These are phyloP conservation scores for Pisolithus microcarpus DNA, from an alignment of 768 basidiomycete species.

Conservation along the genomic window DNA sequence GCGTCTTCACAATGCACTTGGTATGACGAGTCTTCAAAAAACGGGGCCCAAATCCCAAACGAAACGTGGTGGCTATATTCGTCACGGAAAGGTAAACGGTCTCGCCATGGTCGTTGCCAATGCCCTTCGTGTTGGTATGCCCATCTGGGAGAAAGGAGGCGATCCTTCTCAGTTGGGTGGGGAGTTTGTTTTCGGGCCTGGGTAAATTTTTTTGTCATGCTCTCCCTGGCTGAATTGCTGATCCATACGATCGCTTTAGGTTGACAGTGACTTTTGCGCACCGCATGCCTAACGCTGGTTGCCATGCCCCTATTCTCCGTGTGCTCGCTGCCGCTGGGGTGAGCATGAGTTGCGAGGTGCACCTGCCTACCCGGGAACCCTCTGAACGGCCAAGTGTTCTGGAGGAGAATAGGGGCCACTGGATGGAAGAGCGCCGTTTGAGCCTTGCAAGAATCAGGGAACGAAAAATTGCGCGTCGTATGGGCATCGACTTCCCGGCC, in stretches of 20 bases:
- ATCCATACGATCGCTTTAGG: conserved; percentile 28
- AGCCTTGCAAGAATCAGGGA: conserved; percentile 27
- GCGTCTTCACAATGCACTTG: conserved; percentile 62
- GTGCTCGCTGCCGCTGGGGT: conserved; percentile 61
- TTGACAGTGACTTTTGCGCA: conserved; percentile 68
- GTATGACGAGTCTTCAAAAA: conserved; percentile 53
- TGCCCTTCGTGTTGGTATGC: conserved; percentile 69
- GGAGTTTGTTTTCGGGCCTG: conserved; percentile 73
- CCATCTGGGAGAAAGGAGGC: conserved; percentile 74
- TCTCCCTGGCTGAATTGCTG: not conserved
- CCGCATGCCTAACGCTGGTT: conserved; percentile 72
- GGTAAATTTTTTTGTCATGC: conserved; percentile 40
- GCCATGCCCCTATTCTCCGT: conserved; percentile 65
- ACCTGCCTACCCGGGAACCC: conserved; percentile 3
- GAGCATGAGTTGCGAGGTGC: conserved; percentile 19
- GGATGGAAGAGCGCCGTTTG: conserved; percentile 30
- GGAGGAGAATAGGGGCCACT: conserved; percentile 24
- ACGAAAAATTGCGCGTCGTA: conserved; percentile 26
- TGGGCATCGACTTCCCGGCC: conserved; percentile 21
- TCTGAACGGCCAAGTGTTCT: conserved; percentile 2
- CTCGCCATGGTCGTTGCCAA: conserved; percentile 69
- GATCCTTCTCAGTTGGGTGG: conserved; percentile 79
- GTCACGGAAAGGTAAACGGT: conserved; percentile 58
- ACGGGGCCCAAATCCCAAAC: conserved; percentile 35
- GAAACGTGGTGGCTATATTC: conserved; percentile 53